Evolutionary conservation across 768 basidiomycete species (phyloP).

Genomic region (Tubosaeta sp.): DNA sequence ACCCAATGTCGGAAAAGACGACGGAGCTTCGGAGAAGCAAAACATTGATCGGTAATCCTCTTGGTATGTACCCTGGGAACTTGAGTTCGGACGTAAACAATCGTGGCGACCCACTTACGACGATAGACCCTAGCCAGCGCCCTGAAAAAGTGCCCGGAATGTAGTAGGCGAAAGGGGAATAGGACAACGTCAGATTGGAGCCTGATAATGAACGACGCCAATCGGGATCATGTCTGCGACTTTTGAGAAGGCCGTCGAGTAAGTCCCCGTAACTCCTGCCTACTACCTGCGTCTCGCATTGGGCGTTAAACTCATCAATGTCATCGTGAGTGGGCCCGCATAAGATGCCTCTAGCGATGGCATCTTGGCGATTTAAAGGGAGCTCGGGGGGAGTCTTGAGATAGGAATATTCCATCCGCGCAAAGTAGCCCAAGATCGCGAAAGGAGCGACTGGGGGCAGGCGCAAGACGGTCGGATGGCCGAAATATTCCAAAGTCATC

Average conservation of each 20-base stretch:
- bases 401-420: slow-evolving; percentile 34
- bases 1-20: slow-evolving; percentile 32
- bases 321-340: slow-evolving; percentile 47
- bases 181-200: neutral
- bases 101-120: slow-evolving; percentile 32
- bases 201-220: slow-evolving; percentile 21
- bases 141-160: slow-evolving; percentile 43
- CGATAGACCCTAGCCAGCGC: slow-evolving; percentile 46
- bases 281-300: slow-evolving; percentile 40
- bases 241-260: slow-evolving; percentile 22
- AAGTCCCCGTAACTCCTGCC: slow-evolving; percentile 15
- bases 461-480: slow-evolving; percentile 29
- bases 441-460: slow-evolving; percentile 44
- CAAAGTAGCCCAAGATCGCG: slow-evolving; percentile 47
- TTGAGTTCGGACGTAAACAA: neutral
- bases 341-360: slow-evolving; percentile 23
- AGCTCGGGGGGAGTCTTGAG: slow-evolving; percentile 40
- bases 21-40: slow-evolving; percentile 30
- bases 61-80: slow-evolving; percentile 35
- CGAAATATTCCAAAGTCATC: slow-evolving; percentile 41
- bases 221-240: slow-evolving; percentile 30
- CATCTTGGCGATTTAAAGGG: slow-evolving; percentile 34
- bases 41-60: slow-evolving; percentile 39
- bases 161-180: slow-evolving; percentile 28
- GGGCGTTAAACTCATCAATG: slow-evolving; percentile 37